Evolutionary conservation across 2,329 filamentous ascomycete species (phyloP), one percentile per base, ranked within the genome.

Genomic region (Phialocephala sp.): DNA sequence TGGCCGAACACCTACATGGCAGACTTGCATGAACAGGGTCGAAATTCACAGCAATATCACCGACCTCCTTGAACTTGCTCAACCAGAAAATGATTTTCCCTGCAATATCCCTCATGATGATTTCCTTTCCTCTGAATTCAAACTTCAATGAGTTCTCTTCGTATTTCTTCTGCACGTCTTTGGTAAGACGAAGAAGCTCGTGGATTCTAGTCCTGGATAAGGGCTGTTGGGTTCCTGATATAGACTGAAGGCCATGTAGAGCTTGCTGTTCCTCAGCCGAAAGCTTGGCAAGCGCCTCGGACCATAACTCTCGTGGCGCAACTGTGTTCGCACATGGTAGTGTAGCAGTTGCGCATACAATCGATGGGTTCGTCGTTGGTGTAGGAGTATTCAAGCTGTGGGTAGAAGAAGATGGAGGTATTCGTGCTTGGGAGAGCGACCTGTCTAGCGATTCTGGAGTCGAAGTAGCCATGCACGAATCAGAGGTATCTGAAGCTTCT

Each of bases 51-150:
- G 62, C 67, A 9, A 70, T 58, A 59, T 77, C 73, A 0, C 71
- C 75, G 1, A 74, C 62, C 6, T 68, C 68, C 41, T 73, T 75
- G 63, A 76, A 76, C 39, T 66, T 72, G n/a, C 73, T 59, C 11
- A 77, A 22, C 20, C 20, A 57, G 32, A 22, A 11, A 3, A 57
- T 22, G 18, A 57, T 22, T 20, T 57, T 36, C 18, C n/a, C 35
- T 8, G 14, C 20, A 14, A 57, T 35, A 20, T 57, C 36, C 8
- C 55, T 36, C 8, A 39, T 6, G 12, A 37, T 24, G 12, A 57
- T 39, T n/a, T 39, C 35, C 35, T 39, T 57, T 12, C 55, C 55
- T 39, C 55, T 20, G 18, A 57, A 37, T 8, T 15, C 2, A 15
- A 57, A 57, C n/a, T 57, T 57, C 32, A 2, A 37, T 11, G 32